Percentiles rank a stretch among this genome's conserved stretches.
These are phyloP conservation scores for Kregervanrija pseudodelftensis DNA, from an alignment of 805 yeast genomes.

Conservation along the genomic window DNA sequence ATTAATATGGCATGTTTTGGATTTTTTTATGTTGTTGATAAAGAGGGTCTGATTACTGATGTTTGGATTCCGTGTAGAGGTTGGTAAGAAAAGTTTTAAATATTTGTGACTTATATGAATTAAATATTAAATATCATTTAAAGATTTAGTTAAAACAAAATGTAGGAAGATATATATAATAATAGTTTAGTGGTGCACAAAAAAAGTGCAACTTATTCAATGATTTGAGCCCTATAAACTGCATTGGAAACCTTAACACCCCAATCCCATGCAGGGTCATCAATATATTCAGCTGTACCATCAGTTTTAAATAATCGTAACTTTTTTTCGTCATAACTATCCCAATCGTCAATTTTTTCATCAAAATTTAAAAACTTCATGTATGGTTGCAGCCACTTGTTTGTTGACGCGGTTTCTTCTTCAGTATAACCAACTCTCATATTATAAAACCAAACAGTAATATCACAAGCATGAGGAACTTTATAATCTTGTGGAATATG, in stretches of 20 bases:
- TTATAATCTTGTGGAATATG: slow-evolving; percentile 17
- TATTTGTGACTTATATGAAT: no score
- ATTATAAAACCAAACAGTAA: slow-evolving; percentile 29
- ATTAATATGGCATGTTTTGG: slow-evolving; percentile 56
- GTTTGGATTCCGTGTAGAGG: slow-evolving; percentile 11
- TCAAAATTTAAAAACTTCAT: slow-evolving; percentile 24
- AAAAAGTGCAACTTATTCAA: background rate
- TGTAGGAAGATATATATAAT: no score
- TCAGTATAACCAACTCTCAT: slow-evolving; percentile 21
- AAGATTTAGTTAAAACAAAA: no score
- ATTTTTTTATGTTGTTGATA: slow-evolving; percentile 47
- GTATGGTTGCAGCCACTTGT: slow-evolving; percentile 26
- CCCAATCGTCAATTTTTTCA: slow-evolving; percentile 25
- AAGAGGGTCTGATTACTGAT: slow-evolving; percentile 3
- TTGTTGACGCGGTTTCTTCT: slow-evolving; percentile 20
- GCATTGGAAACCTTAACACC: slow-evolving; percentile 28
- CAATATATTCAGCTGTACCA: slow-evolving; percentile 22
- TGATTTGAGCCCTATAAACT: slow-evolving; percentile 18
- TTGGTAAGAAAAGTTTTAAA: slow-evolving; percentile 3
- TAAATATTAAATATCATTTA: no score
- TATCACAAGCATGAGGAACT: slow-evolving; percentile 33
- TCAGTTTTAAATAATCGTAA: slow-evolving; percentile 24
- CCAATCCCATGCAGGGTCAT: slow-evolving; percentile 32
- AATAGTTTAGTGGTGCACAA: no score
- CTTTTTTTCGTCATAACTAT: slow-evolving; percentile 18